Conservation (phyloP, 495 filamentous ascomycete species). For the Melanomma pulvis-pyrius region DNA sequence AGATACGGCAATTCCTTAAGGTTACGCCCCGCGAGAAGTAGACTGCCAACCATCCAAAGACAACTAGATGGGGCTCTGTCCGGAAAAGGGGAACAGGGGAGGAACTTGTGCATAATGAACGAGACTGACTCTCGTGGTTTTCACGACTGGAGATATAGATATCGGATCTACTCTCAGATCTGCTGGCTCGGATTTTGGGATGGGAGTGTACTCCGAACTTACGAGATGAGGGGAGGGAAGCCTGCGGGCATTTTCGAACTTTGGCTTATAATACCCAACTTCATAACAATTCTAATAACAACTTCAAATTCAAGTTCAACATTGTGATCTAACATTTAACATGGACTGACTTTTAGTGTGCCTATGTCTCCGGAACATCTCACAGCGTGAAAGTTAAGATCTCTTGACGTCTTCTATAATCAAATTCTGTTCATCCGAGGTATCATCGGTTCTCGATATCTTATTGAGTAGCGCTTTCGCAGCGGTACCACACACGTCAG, state of each 20-base stretch:
- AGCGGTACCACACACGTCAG: too few species aligned
- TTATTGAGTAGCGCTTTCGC: too few species aligned
- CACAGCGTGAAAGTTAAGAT: not conserved
- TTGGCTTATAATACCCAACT: not conserved
- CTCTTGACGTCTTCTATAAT: not conserved
- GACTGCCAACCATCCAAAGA: not conserved
- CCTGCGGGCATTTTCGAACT: not conserved
- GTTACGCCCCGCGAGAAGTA: constrained; percentile 19
- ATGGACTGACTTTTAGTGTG: not conserved
- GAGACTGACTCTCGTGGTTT: too few species aligned
- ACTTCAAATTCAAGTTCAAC: not conserved
- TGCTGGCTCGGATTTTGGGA: too few species aligned
- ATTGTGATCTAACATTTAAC: too few species aligned
- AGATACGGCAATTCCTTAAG: constrained; percentile 4
- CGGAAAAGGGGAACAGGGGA: not conserved
- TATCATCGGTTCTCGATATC: too few species aligned
- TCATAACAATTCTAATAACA: not conserved
- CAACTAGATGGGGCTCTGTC: not conserved
- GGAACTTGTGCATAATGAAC: not conserved
- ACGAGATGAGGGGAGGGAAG: too few species aligned
- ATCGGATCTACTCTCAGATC: not conserved
- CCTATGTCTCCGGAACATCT: not conserved
- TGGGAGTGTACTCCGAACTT: too few species aligned
- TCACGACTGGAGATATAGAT: not conserved
- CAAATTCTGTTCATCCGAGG: too few species aligned